Conservation (phyloP, 768 basidiomycete species). For the Collybiopsis luxurians region DNA sequence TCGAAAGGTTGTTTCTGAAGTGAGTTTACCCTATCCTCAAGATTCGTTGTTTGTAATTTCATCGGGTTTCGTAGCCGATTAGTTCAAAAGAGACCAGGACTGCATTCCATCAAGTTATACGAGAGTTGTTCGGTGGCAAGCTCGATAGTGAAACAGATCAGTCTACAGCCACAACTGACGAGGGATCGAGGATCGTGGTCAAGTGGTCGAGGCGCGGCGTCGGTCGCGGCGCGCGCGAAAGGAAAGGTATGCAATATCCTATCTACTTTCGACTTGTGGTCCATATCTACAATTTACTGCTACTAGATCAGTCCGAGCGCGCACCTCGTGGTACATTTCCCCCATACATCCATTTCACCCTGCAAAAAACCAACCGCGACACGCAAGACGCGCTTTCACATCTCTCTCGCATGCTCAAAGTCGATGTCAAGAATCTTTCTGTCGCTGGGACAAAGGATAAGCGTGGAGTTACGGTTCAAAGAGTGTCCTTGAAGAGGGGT, state of each 20-base stretch:
- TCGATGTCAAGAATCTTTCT: slow-evolving; percentile 75
- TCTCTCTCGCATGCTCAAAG: slow-evolving; percentile 74
- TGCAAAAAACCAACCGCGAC: slow-evolving; percentile 97
- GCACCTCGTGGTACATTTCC: slow-evolving; percentile 65
- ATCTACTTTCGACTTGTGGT: not conserved
- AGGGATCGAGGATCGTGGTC: slow-evolving; percentile 75
- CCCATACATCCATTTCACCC: slow-evolving; percentile 92
- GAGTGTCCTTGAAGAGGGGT: slow-evolving; percentile 78
- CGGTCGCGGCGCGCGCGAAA: slow-evolving; percentile 47
- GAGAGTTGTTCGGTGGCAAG: slow-evolving; percentile 79
- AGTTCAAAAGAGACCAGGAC: slow-evolving; percentile 77
- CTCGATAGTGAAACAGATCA: slow-evolving; percentile 81
- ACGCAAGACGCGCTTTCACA: slow-evolving; percentile 91
- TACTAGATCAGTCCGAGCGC: slow-evolving; percentile 27
- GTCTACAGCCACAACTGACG: slow-evolving; percentile 46
- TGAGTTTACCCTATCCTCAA: slow-evolving; percentile 36
- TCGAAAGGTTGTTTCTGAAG: slow-evolving; percentile 79
- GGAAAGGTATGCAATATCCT: slow-evolving; percentile 32
- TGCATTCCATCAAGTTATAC: slow-evolving; percentile 75
- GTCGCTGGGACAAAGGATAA: slow-evolving; percentile 99
- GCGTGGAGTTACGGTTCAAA: slow-evolving; percentile 92
- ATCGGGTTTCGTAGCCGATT: slow-evolving; percentile 62
- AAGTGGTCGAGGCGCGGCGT: slow-evolving; percentile 66
- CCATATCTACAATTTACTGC: no score
- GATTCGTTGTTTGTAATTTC: slow-evolving; percentile 2